A percentile compares a stretch with the other conserved stretches of the same genome.
These are phyloP conservation scores for Serpula lacrymans DNA, from an alignment of 768 basidiomycete genomes.

Conservation along the genomic window DNA sequence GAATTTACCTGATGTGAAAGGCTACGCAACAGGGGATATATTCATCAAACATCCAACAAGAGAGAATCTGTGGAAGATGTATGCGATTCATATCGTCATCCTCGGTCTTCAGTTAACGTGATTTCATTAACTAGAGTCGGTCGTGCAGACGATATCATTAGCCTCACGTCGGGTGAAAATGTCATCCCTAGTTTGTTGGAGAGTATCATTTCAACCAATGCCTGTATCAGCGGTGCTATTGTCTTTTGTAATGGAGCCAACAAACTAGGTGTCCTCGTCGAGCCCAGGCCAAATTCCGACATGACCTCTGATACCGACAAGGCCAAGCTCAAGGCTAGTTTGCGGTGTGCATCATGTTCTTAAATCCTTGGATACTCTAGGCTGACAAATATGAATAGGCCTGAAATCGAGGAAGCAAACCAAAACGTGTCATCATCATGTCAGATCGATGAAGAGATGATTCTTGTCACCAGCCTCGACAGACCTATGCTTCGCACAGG, in stretches of 20 bases:
- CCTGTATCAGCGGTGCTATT: constrained; percentile 17
- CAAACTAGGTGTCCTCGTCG: constrained; percentile 27
- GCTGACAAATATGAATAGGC: constrained; percentile 18
- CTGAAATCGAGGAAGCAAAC: constrained; percentile 40
- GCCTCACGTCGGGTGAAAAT: constrained; percentile 30
- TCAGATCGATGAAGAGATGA: constrained; percentile 50
- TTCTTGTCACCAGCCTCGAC: constrained; percentile 33
- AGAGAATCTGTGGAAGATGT: constrained; percentile 4
- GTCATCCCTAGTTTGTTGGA: constrained; percentile 32
- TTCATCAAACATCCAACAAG: background rate
- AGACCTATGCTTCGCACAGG: constrained; percentile 41
- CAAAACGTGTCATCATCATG: constrained; percentile 34
- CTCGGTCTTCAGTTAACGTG: constrained; percentile 15
- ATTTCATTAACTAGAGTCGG: constrained; percentile 34
- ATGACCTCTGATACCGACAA: constrained; percentile 12
- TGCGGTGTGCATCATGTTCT: background rate
- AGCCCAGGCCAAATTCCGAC: constrained; percentile 22
- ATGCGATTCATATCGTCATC: background rate
- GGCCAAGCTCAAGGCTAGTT: constrained; percentile 28
- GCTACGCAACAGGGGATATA: constrained; percentile 12
- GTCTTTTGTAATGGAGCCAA: constrained; percentile 31
- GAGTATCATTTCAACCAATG: constrained; percentile 13
- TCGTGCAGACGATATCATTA: constrained; percentile 32
- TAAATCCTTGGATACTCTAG: background rate
- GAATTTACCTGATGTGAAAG: constrained; percentile 34